Evolutionary conservation across 2,329 filamentous ascomycete species (phyloP).

Genomic region (Pseudogymnoascus sp.): DNA sequence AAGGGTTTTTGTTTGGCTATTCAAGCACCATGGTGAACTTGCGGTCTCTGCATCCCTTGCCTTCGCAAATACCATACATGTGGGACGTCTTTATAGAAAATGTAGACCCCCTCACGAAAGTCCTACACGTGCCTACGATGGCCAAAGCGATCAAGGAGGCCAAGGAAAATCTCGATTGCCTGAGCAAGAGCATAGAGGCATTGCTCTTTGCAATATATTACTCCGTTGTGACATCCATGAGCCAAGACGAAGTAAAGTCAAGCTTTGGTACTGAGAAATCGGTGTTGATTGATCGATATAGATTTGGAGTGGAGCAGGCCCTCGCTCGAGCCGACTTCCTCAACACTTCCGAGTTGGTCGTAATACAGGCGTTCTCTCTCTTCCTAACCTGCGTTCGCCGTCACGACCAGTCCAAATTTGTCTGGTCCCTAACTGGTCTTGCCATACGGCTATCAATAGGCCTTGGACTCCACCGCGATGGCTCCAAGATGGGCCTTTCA

Average conservation of each 20-base stretch:
- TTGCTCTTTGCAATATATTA: constrained; percentile 51
- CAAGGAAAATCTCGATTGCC: constrained; percentile 47
- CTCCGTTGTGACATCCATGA: constrained; percentile 38
- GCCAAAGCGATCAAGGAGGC: constrained; percentile 54
- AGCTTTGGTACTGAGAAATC: constrained; percentile 36
- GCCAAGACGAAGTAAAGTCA: constrained; percentile 20
- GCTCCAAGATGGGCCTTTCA: constrained; percentile 42
- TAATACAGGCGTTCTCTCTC: constrained; percentile 46
- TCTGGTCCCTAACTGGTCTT: constrained; percentile 51
- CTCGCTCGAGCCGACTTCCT: constrained; percentile 47
- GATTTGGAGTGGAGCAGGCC: constrained; percentile 46
- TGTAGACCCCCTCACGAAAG: constrained; percentile 64
- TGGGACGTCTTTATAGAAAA: constrained; percentile 67
- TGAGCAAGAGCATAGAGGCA: constrained; percentile 38
- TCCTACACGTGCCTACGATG: constrained; percentile 62
- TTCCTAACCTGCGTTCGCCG: constrained; percentile 47
- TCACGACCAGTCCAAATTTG: constrained; percentile 33
- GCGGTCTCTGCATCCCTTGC: constrained; percentile 53
- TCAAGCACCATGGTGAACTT: constrained; percentile 63
- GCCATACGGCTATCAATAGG: constrained; percentile 51
- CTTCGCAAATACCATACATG: constrained; percentile 56
- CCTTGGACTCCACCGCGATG: constrained; percentile 52
- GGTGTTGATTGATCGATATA: constrained; percentile 38
- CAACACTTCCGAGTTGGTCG: constrained; percentile 43
- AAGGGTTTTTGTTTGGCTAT: constrained; percentile 66